Evolutionary conservation across 148 eudicot genomes (phyloP), one percentile per base, ranked within the genome.

Genomic region (Vaccinium vitisidaea): DNA sequence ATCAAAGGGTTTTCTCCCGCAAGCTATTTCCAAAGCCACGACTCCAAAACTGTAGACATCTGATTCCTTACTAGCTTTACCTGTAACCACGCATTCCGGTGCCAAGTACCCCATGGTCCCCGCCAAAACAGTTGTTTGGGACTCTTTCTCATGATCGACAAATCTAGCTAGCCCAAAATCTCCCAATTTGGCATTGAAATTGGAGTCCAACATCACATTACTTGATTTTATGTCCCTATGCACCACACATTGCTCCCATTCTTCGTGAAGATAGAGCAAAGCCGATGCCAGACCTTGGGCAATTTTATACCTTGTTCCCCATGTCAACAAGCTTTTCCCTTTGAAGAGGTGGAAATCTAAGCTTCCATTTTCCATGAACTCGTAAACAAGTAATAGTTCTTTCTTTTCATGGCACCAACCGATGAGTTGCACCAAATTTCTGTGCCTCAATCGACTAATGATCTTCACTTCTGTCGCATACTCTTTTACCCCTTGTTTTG

Each of bases 21-120:
- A 85, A 15, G 89, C 85, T 70, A 88, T 87, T 82, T 87, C 89
- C 67, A 87, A 52, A 0, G 75, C 75, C 30, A 83, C 89, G n/a
- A 87, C 67, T 48, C 89, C 85, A 79, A 85, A 85, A 53, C 87
- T 87, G 16, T 76, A 87, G 2, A 87, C 77, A 59, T 87, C 89
- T 52, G 83, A 82, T 82, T 85, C 82, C 50, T 85, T 88, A 14
- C 87, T 85, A 50, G 85, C 84, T 65, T 83, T 85, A 59, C 86
- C 84, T 2, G 81, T 79, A 9, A 80, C 25, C 1, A 83, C 18
- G 75, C 84, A 70, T 75, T 88, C 84, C 0, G 87, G 87, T 30
- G 87, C 87, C 73, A 88, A 79, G 46, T 82, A 88, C 4, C 89
- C 87, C 89, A 87, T 82, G 11, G 89, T 87, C 76, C 89, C 87